These are phyloP conservation scores for Clonostachys solani DNA, from an alignment of 2,329 filamentous ascomycete species.

Conservation along the genomic window DNA sequence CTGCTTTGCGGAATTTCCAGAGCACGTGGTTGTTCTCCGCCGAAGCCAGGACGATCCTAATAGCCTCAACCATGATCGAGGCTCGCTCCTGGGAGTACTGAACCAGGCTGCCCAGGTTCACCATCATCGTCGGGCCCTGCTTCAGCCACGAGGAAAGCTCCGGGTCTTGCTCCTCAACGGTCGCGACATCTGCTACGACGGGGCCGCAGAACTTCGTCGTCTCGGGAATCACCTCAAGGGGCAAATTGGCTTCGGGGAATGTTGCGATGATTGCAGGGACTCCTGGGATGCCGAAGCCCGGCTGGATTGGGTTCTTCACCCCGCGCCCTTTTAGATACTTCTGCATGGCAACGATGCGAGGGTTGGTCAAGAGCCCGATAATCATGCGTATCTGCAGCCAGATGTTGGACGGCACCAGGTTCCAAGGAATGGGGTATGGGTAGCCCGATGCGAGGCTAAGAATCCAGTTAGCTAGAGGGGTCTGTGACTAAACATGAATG, in stretches of 20 bases:
- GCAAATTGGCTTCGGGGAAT: slow-evolving; percentile 12
- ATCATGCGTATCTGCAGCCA: slow-evolving; percentile 23
- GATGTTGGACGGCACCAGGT: slow-evolving; percentile 19
- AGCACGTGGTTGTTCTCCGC: slow-evolving; percentile 14
- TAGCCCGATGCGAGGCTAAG: slow-evolving; percentile 34
- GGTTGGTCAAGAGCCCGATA: slow-evolving; percentile 16
- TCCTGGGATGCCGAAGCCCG: slow-evolving; percentile 12
- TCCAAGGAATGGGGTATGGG: slow-evolving; percentile 37
- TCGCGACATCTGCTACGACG: slow-evolving; percentile 9
- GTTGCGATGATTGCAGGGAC: slow-evolving; percentile 20
- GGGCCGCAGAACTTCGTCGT: slow-evolving; percentile 13
- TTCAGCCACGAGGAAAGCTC: slow-evolving; percentile 14
- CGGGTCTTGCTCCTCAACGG: slow-evolving; percentile 13
- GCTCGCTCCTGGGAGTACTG: slow-evolving; percentile 9
- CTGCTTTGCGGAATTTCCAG: slow-evolving; percentile 14
- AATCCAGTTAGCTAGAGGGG: too few relatives aligned
- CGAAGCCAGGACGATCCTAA: slow-evolving; percentile 7
- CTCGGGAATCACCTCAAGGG: slow-evolving; percentile 10
- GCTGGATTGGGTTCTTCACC: slow-evolving; percentile 11
- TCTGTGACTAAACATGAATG: background rate
- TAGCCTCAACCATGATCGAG: slow-evolving; percentile 10
- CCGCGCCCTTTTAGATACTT: slow-evolving; percentile 11
- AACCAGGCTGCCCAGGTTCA: slow-evolving; percentile 15
- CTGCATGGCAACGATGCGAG: slow-evolving; percentile 12
- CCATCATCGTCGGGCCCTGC: slow-evolving; percentile 12